These are phyloP conservation scores for Metschnikowia gelsemii DNA, from an alignment of 805 yeast species.

Conservation along the genomic window DNA sequence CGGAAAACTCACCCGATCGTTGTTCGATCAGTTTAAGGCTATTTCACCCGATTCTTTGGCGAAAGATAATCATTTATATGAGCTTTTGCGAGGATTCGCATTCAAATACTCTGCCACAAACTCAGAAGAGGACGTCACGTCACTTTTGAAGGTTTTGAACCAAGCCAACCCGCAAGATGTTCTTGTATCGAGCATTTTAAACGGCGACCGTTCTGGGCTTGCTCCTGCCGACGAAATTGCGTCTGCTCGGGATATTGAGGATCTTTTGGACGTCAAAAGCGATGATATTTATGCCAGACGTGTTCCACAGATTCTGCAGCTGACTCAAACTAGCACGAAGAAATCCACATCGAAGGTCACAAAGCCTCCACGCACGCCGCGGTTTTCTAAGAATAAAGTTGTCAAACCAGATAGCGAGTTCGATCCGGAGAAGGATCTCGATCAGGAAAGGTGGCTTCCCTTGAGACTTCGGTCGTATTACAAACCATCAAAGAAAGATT, in stretches of 20 bases:
- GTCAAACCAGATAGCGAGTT: slow-evolving; percentile 16
- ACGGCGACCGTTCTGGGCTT: slow-evolving; percentile 22
- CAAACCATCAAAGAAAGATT: slow-evolving; percentile 54
- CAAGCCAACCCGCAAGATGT: slow-evolving; percentile 25
- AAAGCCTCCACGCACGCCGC: slow-evolving; percentile 25
- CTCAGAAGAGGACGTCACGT: slow-evolving; percentile 14
- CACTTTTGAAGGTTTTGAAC: slow-evolving; percentile 25
- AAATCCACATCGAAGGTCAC: slow-evolving; percentile 19
- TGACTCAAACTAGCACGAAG: no score
- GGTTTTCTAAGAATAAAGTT: slow-evolving; percentile 18
- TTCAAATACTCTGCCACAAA: slow-evolving; percentile 28
- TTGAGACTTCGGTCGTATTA: slow-evolving; percentile 80
- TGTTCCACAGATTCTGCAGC: background rate
- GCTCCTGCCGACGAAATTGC: slow-evolving; percentile 21
- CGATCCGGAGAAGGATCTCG: slow-evolving; percentile 25
- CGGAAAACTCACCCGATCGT: no score
- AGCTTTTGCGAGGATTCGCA: slow-evolving; percentile 31
- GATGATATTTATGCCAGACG: slow-evolving; percentile 18
- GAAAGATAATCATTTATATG: slow-evolving; percentile 22
- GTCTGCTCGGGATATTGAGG: slow-evolving; percentile 26
- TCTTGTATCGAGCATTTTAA: slow-evolving; percentile 25
- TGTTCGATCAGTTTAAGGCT: slow-evolving; percentile 10
- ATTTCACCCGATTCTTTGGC: slow-evolving; percentile 9
- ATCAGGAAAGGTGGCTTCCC: slow-evolving; percentile 88
- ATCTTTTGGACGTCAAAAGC: slow-evolving; percentile 32